Evolutionary conservation across 192 early-diverging fungal genomes (phyloP).

Genomic region (Lobosporangium transversale): DNA sequence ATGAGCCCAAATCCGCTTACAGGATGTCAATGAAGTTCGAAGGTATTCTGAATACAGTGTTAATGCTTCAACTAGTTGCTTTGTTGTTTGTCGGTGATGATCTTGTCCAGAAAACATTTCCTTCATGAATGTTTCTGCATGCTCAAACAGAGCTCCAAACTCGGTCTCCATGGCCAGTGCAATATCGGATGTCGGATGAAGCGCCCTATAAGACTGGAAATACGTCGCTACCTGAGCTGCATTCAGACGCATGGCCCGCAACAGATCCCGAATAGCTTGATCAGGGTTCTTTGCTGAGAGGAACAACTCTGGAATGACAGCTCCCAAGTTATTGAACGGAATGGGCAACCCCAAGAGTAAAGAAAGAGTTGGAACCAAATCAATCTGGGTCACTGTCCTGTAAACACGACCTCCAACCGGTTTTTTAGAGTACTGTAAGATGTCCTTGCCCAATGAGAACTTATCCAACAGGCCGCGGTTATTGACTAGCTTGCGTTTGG

Average conservation of each 20-base stretch:
- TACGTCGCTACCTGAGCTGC: conserved; percentile 77
- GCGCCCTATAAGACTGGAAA: conserved; percentile 62
- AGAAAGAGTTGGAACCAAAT: conserved; percentile 88
- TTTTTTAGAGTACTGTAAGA: conserved; percentile 39
- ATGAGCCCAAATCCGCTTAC: conserved; percentile 91
- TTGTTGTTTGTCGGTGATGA: background rate
- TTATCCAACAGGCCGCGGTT: conserved; percentile 20
- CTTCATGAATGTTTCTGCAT: conserved; percentile 37
- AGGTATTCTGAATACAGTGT: conserved; percentile 61
- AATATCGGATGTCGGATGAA: conserved; percentile 65
- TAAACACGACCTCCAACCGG: conserved; percentile 43
- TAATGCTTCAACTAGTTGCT: conserved; percentile 34
- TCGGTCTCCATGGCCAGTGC: conserved; percentile 51
- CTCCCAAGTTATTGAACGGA: conserved; percentile 93
- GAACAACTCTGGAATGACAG: conserved; percentile 88
- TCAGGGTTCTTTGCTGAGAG: conserved; percentile 40
- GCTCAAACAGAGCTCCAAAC: conserved; percentile 36
- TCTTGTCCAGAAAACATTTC: conserved; percentile 28
- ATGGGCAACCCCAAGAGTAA: conserved; percentile 86
- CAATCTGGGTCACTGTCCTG: conserved; percentile 90
- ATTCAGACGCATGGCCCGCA: conserved; percentile 69
- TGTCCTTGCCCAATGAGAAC: conserved; percentile 36
- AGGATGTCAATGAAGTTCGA: conserved; percentile 69
- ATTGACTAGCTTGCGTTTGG: conserved; percentile 63
- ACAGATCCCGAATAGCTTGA: conserved; percentile 50